Conservation (phyloP, 164 flowering plant genomes). For the Vitis amurensis region DNA sequence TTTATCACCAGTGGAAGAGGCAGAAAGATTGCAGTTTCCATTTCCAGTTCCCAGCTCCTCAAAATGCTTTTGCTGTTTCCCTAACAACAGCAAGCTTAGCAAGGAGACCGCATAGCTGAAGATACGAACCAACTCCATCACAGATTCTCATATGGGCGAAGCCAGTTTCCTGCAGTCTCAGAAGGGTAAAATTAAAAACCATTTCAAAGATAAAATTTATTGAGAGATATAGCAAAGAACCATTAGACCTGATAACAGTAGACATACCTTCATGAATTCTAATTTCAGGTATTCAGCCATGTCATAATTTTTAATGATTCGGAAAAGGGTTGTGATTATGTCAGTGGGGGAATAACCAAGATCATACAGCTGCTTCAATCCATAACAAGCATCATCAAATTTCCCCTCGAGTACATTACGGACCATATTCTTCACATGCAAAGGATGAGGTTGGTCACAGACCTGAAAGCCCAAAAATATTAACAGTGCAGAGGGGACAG, state of each 20-base stretch:
- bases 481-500: not conserved
- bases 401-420: conserved; percentile 84
- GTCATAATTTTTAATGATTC: conserved; percentile 89
- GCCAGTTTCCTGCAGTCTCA: conserved; percentile 78
- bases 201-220: not conserved
- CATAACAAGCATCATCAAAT: conserved; percentile 89
- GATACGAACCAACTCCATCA: conserved; percentile 97
- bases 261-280: conserved; percentile 89
- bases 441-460: conserved; percentile 98
- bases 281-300: conserved; percentile 95
- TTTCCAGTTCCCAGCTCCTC: not conserved
- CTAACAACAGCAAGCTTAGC: conserved; percentile 81
- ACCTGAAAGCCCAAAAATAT: conserved; percentile 51
- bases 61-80: conserved; percentile 85
- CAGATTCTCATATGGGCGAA: conserved; percentile 99
- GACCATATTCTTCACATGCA: conserved; percentile 93
- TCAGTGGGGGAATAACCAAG: conserved; percentile 98
- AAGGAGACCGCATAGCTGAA: conserved; percentile 87
- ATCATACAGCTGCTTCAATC: conserved; percentile 92
- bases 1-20: no score
- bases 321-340: conserved; percentile 93
- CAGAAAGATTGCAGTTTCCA: no score
- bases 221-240: not conserved
- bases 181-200: not conserved
- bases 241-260: not conserved